Conservation (phyloP, 176 grass and related monocot genomes). For the Oryza longistaminata region DNA sequence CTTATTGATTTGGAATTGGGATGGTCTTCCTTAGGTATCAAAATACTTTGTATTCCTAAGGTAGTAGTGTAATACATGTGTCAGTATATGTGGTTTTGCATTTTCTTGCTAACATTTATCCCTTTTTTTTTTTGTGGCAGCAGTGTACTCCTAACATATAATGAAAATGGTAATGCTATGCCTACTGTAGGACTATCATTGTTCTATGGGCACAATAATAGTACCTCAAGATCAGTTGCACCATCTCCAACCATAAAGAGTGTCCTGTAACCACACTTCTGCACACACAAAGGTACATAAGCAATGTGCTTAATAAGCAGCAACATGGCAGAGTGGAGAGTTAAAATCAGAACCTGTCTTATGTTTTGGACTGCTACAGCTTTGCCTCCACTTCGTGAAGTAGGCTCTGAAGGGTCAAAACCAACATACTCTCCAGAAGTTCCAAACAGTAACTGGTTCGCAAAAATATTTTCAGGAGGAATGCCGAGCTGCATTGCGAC, state of each 20-base stretch:
- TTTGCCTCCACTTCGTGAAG: conserved; percentile 88
- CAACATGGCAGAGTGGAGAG: not conserved
- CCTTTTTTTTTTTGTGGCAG: not conserved
- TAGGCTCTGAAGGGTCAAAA: conserved; percentile 83
- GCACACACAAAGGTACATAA: conserved; percentile 28
- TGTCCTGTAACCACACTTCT: conserved; percentile 41
- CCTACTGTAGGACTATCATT: not conserved
- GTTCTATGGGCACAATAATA: not conserved
- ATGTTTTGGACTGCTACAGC: conserved; percentile 82
- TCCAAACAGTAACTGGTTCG: conserved; percentile 85
- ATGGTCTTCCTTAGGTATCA: too few species aligned
- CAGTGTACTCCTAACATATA: not conserved
- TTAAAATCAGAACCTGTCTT: conserved; percentile 58
- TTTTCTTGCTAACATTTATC: not conserved
- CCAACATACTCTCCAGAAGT: conserved; percentile 71
- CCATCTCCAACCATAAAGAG: conserved; percentile 94
- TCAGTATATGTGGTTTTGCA: not conserved
- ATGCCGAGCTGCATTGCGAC: conserved; percentile 77
- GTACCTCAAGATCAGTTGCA: conserved; percentile 89
- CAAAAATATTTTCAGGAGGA: conserved; percentile 79
- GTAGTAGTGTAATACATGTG: too few species aligned
- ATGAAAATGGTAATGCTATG: not conserved
- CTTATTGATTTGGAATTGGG: too few species aligned
- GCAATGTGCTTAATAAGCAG: not conserved
- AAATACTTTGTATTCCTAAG: too few species aligned